These are phyloP conservation scores for Cynanchum wilfordii DNA, from an alignment of 257 asterid species.

Conservation along the genomic window DNA sequence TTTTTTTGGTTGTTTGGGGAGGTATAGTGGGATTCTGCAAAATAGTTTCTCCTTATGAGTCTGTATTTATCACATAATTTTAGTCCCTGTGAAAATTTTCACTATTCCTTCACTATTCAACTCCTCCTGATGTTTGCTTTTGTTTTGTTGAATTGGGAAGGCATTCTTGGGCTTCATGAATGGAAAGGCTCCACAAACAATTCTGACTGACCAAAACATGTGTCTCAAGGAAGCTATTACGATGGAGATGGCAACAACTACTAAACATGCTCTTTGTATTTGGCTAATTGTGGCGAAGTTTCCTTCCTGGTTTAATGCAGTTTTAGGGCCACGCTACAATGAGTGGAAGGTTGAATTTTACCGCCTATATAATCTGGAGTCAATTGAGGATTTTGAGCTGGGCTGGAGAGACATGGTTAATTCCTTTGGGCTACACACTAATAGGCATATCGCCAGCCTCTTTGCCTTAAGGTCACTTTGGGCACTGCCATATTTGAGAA, in stretches of 20 bases:
- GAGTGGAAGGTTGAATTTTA: constrained; percentile 93
- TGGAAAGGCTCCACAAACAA: constrained; percentile 91
- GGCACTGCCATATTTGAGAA: constrained; percentile 93
- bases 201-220: constrained; percentile 89
- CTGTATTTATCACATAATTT: not conserved
- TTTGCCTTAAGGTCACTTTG: constrained; percentile 71
- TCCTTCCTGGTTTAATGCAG: constrained; percentile 97
- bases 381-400: constrained; percentile 73
- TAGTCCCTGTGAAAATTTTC: not conserved
- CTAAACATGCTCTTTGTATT: constrained; percentile 94
- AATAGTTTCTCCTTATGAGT: not conserved
- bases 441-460: constrained; percentile 77
- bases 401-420: constrained; percentile 96
- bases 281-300: constrained; percentile 90
- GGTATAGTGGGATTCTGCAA: no score
- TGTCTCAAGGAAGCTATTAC: constrained; percentile 89
- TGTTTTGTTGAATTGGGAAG: constrained; percentile 35
- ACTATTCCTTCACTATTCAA: not conserved
- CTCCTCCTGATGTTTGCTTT: constrained; percentile 13
- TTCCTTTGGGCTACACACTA: constrained; percentile 75
- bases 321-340: constrained; percentile 85
- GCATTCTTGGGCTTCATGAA: constrained; percentile 82
- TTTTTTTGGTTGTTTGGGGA: no score
- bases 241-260: constrained; percentile 72
- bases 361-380: constrained; percentile 76